Evolutionary conservation across 78 protist species (phyloP).

Genomic region (Dictyostelium purpureum): DNA sequence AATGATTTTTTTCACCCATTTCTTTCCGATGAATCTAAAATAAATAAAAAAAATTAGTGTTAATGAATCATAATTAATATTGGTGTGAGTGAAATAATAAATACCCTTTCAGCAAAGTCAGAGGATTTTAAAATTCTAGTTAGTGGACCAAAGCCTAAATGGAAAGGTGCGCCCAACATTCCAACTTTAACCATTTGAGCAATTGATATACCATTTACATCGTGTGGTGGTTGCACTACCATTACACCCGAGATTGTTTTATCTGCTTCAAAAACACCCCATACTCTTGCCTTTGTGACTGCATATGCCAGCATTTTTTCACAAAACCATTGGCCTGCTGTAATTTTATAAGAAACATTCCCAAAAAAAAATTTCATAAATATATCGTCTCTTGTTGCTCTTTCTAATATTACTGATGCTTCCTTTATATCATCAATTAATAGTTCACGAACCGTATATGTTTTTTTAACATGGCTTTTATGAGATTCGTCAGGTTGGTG

Average conservation of each 20-base stretch:
- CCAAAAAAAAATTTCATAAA: constrained; percentile 52
- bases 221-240: constrained; percentile 64
- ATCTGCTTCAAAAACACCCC: constrained; percentile 21
- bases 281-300: constrained; percentile 50
- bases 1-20: not conserved
- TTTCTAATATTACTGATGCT: constrained; percentile 11
- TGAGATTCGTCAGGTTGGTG: not conserved
- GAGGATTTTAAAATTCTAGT: constrained; percentile 12
- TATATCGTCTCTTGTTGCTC: constrained; percentile 13
- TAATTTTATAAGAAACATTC: not conserved
- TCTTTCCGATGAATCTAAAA: constrained; percentile 1
- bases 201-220: constrained; percentile 29
- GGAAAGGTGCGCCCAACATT: constrained; percentile 15
- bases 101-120: constrained; percentile 23
- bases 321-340: constrained; percentile 32
- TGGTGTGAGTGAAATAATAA: no score
- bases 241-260: constrained; percentile 17
- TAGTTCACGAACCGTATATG: constrained; percentile 26
- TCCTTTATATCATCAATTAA: not conserved
- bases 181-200: constrained; percentile 50
- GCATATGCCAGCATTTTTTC: constrained; percentile 54
- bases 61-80: no score
- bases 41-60: not conserved
- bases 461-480: not conserved
- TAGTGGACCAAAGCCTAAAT: constrained; percentile 38